Conservation (phyloP, 139 green algal species). For the Chlorella sp. region DNA sequence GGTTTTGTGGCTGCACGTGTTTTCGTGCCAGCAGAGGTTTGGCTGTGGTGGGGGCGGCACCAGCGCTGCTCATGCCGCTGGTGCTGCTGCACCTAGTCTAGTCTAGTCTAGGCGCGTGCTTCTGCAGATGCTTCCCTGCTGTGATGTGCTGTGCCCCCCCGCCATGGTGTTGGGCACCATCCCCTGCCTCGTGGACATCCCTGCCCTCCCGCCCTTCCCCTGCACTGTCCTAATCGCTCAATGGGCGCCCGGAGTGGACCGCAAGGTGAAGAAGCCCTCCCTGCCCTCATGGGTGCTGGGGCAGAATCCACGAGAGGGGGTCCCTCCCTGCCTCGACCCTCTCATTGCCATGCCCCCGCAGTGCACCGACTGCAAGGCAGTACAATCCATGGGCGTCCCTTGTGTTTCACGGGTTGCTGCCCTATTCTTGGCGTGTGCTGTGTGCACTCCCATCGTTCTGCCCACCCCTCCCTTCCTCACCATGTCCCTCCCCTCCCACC, state of each 20-base stretch:
- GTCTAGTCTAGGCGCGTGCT: not conserved
- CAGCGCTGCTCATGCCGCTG: not conserved
- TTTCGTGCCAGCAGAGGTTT: not conserved
- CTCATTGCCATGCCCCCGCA: not conserved
- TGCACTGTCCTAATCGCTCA: too few relatives aligned
- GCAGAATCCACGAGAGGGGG: too few relatives aligned
- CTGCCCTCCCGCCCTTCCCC: not conserved
- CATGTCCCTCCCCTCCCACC: slow-evolving; percentile 59
- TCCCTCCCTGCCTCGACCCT: not conserved
- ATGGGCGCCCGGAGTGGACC: too few relatives aligned
- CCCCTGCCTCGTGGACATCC: not conserved
- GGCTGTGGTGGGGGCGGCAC: not conserved
- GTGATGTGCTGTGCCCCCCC: not conserved
- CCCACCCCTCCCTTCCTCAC: slow-evolving; percentile 46
- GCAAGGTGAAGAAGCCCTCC: not conserved
- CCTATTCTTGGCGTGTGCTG: too few relatives aligned
- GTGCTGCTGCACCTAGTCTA: not conserved
- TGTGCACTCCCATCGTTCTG: too few relatives aligned
- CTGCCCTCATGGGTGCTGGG: too few relatives aligned
- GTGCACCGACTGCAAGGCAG: slow-evolving; percentile 49
- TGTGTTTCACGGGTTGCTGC: too few relatives aligned
- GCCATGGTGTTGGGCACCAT: not conserved
- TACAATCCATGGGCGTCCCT: slow-evolving; percentile 68
- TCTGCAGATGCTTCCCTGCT: not conserved
- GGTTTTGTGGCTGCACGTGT: not conserved